Percentiles rank a stretch among this genome's conserved stretches.
Conservation (phyloP, 805 yeast genomes). For the Kurtzmaniella fragi region DNA sequence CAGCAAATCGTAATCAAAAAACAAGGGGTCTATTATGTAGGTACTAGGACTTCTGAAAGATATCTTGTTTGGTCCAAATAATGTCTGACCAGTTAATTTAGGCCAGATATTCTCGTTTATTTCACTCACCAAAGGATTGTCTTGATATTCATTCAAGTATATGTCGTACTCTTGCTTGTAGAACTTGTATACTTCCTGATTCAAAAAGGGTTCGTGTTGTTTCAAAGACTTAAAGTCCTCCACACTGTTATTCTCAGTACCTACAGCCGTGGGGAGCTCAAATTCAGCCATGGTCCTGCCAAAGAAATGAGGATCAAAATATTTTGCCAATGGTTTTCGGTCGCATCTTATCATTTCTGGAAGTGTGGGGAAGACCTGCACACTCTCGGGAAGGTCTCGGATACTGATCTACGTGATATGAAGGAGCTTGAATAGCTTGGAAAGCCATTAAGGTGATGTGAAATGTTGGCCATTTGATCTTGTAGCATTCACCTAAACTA, state of each 20-base stretch:
- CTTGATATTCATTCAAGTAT: constrained; percentile 10
- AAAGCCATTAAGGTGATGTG: too few relatives aligned
- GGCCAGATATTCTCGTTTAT: constrained; percentile 28
- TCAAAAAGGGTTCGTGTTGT: not conserved
- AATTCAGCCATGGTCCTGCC: not conserved
- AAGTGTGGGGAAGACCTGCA: too few relatives aligned
- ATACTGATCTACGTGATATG: too few relatives aligned
- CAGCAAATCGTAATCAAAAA: constrained; percentile 7
- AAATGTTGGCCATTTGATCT: too few relatives aligned
- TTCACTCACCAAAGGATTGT: constrained; percentile 4
- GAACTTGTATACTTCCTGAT: constrained; percentile 7
- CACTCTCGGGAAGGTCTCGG: too few relatives aligned
- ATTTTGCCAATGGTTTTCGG: too few relatives aligned
- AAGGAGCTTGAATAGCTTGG: too few relatives aligned
- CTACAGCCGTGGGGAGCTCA: constrained; percentile 1
- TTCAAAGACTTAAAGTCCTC: not conserved
- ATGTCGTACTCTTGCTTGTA: constrained; percentile 8
- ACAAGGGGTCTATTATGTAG: constrained; percentile 30
- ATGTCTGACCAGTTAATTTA: constrained; percentile 30
- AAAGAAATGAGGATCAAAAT: too few relatives aligned
- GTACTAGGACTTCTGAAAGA: constrained; percentile 26
- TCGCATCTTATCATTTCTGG: too few relatives aligned
- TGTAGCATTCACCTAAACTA: too few relatives aligned
- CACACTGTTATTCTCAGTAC: constrained; percentile 1
- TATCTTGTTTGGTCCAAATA: constrained; percentile 30